phyloP scores from a whole-genome alignment of 192 early-diverging fungal species.

The Entomortierella parvispora region DNA sequence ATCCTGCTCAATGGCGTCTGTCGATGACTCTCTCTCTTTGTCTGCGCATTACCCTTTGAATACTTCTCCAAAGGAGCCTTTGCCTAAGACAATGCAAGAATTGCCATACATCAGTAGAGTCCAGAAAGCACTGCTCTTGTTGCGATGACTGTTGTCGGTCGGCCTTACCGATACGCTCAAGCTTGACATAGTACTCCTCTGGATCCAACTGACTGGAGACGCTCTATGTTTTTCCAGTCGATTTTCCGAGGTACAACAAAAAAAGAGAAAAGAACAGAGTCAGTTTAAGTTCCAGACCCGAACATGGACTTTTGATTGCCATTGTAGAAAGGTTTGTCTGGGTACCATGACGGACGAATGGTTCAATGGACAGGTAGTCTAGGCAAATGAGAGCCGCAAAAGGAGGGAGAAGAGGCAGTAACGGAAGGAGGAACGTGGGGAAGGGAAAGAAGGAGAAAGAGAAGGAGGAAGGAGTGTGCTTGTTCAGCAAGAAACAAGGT shows the following conservation, averaged over 20 bases:
- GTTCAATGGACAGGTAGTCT: too few species aligned
- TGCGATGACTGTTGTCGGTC: neutral
- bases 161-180: slow-evolving; percentile 70
- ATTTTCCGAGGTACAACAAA: too few species aligned
- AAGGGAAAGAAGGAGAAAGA: neutral
- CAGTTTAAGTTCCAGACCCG: too few species aligned
- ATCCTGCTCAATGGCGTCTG: too few species aligned
- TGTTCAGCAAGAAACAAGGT: too few species aligned
- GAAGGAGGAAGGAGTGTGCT: too few species aligned
- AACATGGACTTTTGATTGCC: neutral
- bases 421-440: neutral
- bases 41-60: slow-evolving; percentile 87
- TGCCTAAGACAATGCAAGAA: slow-evolving; percentile 50
- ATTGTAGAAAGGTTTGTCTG: neutral
- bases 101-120: neutral
- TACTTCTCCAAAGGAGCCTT: slow-evolving; percentile 87
- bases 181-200: slow-evolving; percentile 72
- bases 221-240: slow-evolving; percentile 32
- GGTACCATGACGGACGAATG: too few species aligned
- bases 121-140: neutral
- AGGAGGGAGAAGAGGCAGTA: neutral
- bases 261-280: neutral
- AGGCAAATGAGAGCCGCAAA: neutral
- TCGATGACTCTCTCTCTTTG: too few species aligned
- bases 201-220: slow-evolving; percentile 63